phyloP scores from a whole-genome alignment of 2,329 filamentous ascomycete species.

The Pseudocercospora vitis region DNA sequence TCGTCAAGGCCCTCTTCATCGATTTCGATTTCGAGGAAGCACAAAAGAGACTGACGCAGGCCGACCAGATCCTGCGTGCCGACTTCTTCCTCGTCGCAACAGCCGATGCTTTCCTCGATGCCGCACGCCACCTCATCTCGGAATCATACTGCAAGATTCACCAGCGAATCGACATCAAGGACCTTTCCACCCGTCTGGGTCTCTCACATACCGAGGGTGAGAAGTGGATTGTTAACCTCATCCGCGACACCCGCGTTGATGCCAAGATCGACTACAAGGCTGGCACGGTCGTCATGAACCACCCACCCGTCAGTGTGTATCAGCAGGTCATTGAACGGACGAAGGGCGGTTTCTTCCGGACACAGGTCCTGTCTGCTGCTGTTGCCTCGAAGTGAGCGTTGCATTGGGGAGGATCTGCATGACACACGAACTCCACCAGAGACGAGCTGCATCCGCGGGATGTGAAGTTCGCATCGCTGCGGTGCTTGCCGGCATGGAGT shows the following conservation, averaged over 20 bases:
- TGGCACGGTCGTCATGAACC: constrained; percentile 98
- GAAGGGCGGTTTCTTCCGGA: constrained; percentile 98
- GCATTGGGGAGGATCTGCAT: background rate
- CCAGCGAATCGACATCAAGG: constrained; percentile 93
- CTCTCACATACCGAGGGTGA: constrained; percentile 93
- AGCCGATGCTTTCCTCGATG: constrained; percentile 87
- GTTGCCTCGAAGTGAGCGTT: constrained; percentile 46
- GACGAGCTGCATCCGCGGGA: background rate
- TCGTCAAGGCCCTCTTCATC: constrained; percentile 93
- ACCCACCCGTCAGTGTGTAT: constrained; percentile 96
- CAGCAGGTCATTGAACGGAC: constrained; percentile 99
- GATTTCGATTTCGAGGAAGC: constrained; percentile 98
- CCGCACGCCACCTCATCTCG: constrained; percentile 92
- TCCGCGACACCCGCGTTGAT: constrained; percentile 93
- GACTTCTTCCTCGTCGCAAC: constrained; percentile 93
- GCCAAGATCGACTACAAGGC: constrained; percentile 99
- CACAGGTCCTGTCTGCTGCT: constrained; percentile 77
- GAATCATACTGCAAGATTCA: constrained; percentile 99
- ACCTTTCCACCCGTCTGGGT: constrained; percentile 86
- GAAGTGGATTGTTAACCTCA: constrained; percentile 99
- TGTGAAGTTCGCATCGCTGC: too few relatives aligned
- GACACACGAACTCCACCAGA: background rate
- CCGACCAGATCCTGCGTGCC: constrained; percentile 84
- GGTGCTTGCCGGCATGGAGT: background rate
- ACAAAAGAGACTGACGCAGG: constrained; percentile 79